Evolutionary conservation across 75 land plant species (phyloP), one percentile per base, ranked within the genome.

Genomic region (Selaginella tamariscina): DNA sequence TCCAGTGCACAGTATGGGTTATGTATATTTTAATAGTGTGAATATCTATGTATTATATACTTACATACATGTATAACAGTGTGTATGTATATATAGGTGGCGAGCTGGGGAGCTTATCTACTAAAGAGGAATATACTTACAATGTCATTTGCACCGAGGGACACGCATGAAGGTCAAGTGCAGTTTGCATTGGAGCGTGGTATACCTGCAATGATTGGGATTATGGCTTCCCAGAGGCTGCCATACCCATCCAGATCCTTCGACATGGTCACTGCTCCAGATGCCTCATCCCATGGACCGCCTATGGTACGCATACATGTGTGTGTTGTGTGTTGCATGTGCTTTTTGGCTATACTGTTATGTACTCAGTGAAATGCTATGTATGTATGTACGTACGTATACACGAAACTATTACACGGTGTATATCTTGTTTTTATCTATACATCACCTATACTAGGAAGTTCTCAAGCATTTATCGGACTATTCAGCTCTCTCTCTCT

Each of bases 81-180:
- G 20, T 64, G 24, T 56, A 2, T 32, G 1, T 21, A 63, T 22
- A 28, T 69, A 56, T 56, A 91, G 96, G 96, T 91, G 64, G 91
- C 96, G 27, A 91, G 96, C 65, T 91, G 84, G 86, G 91, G 88
- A 31, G 96, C 88, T 15, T 91, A 83, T 69, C 73, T 91, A 26
- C 66, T 83, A 55, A 82, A 75, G 55, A 80, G 82, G 44, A 72
- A 85, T 29, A 80, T 91, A 23, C 13, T 91, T 67, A 75, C 88
- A 15, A 85, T 87, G 91, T 91, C 96, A 1, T 91, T 91, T 69
- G 96, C 91, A 15, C 96, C 96, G 31, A 80, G 88, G 30, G 96
- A 91, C 56, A 77, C 84, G 2, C 96, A 87, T 68, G 86, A 88
- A 75, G 88, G 91, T 28, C 96, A 91, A 56, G 84, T 91, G 1